Evolutionary conservation across 805 yeast genomes (phyloP), one percentile per base, ranked within the genome.

Genomic region (Ogataea saltuana): DNA sequence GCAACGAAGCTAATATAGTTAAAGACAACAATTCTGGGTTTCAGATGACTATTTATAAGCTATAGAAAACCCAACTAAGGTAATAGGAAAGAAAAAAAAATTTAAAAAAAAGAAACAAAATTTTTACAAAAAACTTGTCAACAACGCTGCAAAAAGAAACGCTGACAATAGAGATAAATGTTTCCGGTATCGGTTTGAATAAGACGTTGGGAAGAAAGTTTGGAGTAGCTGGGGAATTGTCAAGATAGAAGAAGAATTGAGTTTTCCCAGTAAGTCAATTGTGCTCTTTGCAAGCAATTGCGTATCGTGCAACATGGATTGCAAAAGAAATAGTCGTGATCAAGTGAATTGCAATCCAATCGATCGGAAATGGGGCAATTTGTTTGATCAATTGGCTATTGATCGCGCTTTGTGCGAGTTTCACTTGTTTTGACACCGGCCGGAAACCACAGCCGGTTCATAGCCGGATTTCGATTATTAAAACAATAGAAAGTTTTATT

Each of bases 1-100:
- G 15, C 20, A 16, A 16, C 9, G 22, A 29, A 32, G 27, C 23
- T 13, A 13, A 21, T 10, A 4, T 6, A 13, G 18, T 7, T 16
- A 22, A 28, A 6, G 11, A n/a, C n/a, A 26, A 21, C 18, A 29
- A 16, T 11, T 17, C 20, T 29, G 39, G 42, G 46, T 42, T 42
- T 42, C 46, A 42, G 41, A 31, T 42, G 42, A 43, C 42, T 37
- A 38, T 42, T 40, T 38, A 40, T 44, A 35, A 31, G 41, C 41
- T 41, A 25, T 19, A 30, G 39, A 33, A 41, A 32, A 36, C 36
- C 26, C 28, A 35, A 32, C 32, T 6, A 35, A 37, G 35, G 30
- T 31, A 39, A 23, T 33, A 41, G 33, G 30, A 41, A 35, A 38
- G 23, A 33, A 22, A 30, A 31, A 29, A 46, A 46, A 40, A 48